Conservation (phyloP, 1,139 yeast species). For the Yamadazyma songkhlaensis region DNA sequence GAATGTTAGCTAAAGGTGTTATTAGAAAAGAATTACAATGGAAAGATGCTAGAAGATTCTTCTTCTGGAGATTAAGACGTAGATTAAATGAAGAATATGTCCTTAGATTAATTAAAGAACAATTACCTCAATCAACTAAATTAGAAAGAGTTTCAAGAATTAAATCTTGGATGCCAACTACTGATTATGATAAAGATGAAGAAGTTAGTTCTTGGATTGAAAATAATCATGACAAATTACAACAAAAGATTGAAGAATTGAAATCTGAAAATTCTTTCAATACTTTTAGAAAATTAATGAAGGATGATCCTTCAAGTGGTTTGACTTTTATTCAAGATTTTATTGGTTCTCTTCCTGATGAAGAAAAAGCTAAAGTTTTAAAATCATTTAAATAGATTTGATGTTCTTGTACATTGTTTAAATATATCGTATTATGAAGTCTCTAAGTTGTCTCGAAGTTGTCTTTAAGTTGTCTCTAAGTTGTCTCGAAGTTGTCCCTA, state of each 20-base stretch:
- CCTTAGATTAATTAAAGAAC: slow-evolving; percentile 69
- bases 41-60: slow-evolving; percentile 87
- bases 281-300: slow-evolving; percentile 57
- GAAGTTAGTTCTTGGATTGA: slow-evolving; percentile 87
- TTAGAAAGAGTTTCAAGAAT: slow-evolving; percentile 83
- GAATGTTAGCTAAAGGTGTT: slow-evolving; percentile 94
- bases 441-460: no score
- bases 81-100: slow-evolving; percentile 91
- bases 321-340: slow-evolving; percentile 61
- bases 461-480: no score
- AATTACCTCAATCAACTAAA: slow-evolving; percentile 59
- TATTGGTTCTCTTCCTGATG: slow-evolving; percentile 54
- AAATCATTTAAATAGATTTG: slow-evolving; percentile 19
- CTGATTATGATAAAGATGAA: slow-evolving; percentile 70
- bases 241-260: slow-evolving; percentile 60
- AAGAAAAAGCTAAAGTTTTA: slow-evolving; percentile 55
- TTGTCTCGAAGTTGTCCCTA: no score
- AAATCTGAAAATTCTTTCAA: slow-evolving; percentile 63
- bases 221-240: slow-evolving; percentile 64
- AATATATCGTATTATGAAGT: neutral
- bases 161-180: slow-evolving; percentile 82
- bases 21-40: slow-evolving; percentile 83
- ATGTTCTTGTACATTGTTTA: neutral
- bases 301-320: slow-evolving; percentile 53
- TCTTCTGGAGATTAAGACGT: slow-evolving; percentile 98